Base-by-base conservation (phyloP, 148 eudicot species). In the Rhododendron vialii region DNA sequence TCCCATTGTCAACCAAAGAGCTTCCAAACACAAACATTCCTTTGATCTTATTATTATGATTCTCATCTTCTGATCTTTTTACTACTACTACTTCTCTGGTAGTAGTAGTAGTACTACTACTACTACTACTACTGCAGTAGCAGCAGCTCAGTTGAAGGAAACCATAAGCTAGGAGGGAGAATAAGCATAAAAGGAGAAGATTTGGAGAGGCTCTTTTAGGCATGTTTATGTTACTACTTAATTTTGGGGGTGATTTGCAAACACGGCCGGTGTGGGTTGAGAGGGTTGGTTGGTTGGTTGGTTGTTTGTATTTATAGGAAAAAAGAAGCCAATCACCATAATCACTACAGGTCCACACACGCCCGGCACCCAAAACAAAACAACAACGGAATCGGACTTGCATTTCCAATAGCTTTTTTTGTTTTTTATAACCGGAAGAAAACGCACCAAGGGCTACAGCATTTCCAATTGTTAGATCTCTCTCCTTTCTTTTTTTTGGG, bases 21-120 rank as follows among this genome's bases (percentile, higher is more conserved):
- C 90, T 90, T 10, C 93, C 93, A 71, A 91, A 91, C 74, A 91
- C 87, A 83, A 91, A 91, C 87, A 91, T 86, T 53, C 93, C 93
- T 59, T 53, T 83, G 38, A 86, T 78, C 43, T 85, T 87, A 26
- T 10, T 9, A 55, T 55, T 55, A 26, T 10, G 17, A 55, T 55
- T 55, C 20, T 55, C 6, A 55, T 55, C 14, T 17, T 17, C 22
- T 41, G 38, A 36, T 53, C 5, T 12, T 55, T 15, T 17, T 55
- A 17, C 17, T 14, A 14, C 26, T 8, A 12, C 41, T 24, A 55
- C 20, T 18, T 24, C 57, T 38, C 26, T 35, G 28, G 61, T 5
- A 3, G 22, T 55, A 15, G 59, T 55, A 12, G 3, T 30, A 0
- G 9, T 36, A n/a, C n/a, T n/a, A n/a, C n/a, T n/a, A 10, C 20